A percentile compares a stretch with the other conserved stretches of the same genome.
These are phyloP conservation scores for Leccinum imitatum DNA, from an alignment of 768 basidiomycete species.

Conservation along the genomic window DNA sequence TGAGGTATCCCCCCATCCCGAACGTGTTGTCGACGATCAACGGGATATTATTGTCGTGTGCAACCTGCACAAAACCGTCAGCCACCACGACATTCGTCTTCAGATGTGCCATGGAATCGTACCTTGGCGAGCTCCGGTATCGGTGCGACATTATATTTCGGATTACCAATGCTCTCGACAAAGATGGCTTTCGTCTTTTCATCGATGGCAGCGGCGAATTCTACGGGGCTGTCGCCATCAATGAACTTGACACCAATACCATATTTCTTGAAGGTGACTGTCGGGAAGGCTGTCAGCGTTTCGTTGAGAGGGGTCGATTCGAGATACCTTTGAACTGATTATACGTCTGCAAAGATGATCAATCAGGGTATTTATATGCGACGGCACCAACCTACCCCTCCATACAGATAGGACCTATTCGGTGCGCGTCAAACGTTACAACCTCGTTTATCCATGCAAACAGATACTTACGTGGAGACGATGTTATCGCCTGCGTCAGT, in stretches of 20 bases:
- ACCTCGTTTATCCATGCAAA: slow-evolving; percentile 35
- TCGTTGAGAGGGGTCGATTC: no score
- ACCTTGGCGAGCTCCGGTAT: slow-evolving; percentile 71
- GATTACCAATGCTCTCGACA: slow-evolving; percentile 80
- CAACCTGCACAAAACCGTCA: slow-evolving; percentile 42
- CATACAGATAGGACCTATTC: slow-evolving; percentile 19
- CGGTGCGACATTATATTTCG: slow-evolving; percentile 65
- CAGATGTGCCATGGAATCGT: background rate
- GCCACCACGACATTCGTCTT: background rate
- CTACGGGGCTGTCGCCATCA: slow-evolving; percentile 50
- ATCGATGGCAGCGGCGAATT: slow-evolving; percentile 68
- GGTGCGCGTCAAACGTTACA: background rate
- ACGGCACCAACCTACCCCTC: slow-evolving; percentile 12
- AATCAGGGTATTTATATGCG: background rate
- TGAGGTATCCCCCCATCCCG: slow-evolving; percentile 68
- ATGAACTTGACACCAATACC: slow-evolving; percentile 45
- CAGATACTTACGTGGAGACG: slow-evolving; percentile 57
- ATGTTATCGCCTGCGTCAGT: slow-evolving; percentile 75
- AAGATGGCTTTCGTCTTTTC: slow-evolving; percentile 75
- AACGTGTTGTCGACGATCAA: slow-evolving; percentile 83
- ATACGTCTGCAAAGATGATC: slow-evolving; percentile 10
- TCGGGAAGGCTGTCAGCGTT: background rate
- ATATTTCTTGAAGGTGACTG: slow-evolving; percentile 22
- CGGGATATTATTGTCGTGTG: slow-evolving; percentile 70
- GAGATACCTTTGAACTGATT: slow-evolving; percentile 21